Base-by-base conservation (phyloP, 768 basidiomycete species). In the Pleurotus cornucopiae region DNA sequence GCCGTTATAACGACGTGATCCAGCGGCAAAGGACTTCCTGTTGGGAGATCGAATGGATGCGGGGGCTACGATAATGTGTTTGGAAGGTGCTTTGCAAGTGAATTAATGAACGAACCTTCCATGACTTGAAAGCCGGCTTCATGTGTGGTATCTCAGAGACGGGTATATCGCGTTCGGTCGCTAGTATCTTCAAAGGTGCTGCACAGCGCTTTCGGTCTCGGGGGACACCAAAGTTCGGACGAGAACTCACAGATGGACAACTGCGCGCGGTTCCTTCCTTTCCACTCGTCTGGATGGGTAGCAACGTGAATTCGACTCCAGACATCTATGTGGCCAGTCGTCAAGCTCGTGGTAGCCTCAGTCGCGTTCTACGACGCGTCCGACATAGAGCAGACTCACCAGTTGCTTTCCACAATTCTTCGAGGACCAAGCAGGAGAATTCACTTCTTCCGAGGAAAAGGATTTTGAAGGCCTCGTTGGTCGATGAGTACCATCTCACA, bases 381-480 rank as follows among this genome's bases (percentile, higher is more conserved):
- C 54, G 49, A 5, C 12, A 23, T 4, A 14, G 39, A 13, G 54
- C 21, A 16, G 11, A 64, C 62, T 38, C 26, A 89, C 93, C 91
- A 70, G 67, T 67, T 4, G 88, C 86, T 13, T 70, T 63, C 55
- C 88, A 71, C 1, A 96, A 68, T 55, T 86, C 76, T 51, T 79
- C 69, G 48, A 97, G 77, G 2, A 92, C 84, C 5, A 73, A 69
- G 64, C 88, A 88, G 1, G 94, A 96, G 69, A 96, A 96, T 63
- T 85, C 82, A 67, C 95, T 94, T 14, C 91, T 88, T 49, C 94
- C 94, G 66, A 92, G 82, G 68, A 92, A 96, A 5, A 97, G 77
- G 41, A 97, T 80, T n/a, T 84, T 80, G 66, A 91, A 88, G n/a
- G 14, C 30, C 3, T 55, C 43, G 14, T 20, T 25, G 34, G 13